Base-by-base conservation (phyloP, 1,284 basidiomycete species). In the Inonotus obliquus region DNA sequence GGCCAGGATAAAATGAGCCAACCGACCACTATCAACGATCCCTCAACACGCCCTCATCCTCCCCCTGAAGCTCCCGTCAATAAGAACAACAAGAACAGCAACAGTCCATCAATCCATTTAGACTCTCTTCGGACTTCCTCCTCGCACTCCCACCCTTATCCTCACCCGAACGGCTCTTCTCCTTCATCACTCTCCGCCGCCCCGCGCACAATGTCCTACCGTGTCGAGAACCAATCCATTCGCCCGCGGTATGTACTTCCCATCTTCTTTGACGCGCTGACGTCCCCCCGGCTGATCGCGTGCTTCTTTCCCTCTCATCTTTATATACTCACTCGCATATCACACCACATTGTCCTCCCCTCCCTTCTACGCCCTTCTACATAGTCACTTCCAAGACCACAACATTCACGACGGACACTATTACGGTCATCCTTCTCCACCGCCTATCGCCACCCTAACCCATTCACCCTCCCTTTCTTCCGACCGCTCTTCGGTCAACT, bases 381-480 rank as follows among this genome's bases (percentile, higher is more conserved):
- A 9, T 27, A 53, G 49, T 37, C 48, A 52, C 47, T 19, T 59
- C 51, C 51, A 52, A 27, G 57, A 59, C n/a, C 47, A 39, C 5
- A 45, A 52, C n/a, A 56, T 61, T 23, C 60, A 76, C 66, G 74
- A 72, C 65, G 71, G 72, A 65, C 72, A 70, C 66, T 72, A 75
- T 66, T 78, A 76, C 72, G 55, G 27, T 60, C 74, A 76, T 54
- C 77, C 80, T 32, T 80, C 79, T 49, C 82, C 83, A 7, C 80
- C 82, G 1, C 81, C 83, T 63, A 82, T 85, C 70, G 74, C 79
- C 39, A 80, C 79, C 58, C 72, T 84, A 59, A 74, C 83, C 54
- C 82, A 86, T 68, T 86, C 86, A 0, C 85, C 86, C 47, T 82
- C 84, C 6, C 74, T 83, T 51, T 86, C 84, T 11, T 78, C 81